Evolutionary conservation across 2,329 filamentous ascomycete genomes (phyloP), one percentile per base, ranked within the genome.

Genomic region (Fusarium sterilihyphosum): DNA sequence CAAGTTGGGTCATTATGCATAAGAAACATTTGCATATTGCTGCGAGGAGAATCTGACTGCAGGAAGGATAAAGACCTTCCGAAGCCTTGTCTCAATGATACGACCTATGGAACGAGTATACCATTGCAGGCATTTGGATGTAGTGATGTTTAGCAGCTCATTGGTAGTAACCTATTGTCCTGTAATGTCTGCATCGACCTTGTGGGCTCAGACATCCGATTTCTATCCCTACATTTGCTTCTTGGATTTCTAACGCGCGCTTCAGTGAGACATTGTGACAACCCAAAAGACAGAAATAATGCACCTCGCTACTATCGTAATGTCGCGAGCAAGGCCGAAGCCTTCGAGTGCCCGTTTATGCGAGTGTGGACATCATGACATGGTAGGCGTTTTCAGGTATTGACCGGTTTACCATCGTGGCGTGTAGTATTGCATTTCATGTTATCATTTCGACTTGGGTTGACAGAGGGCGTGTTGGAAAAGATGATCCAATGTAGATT

Each of bases 381-480:
- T 69, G 31, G 43, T 31, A 16, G 33, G 33, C 22, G 54, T 37
- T 20, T 40, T 52, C 37, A 26, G n/a, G 33, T 14, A 18, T 31
- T 56, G 18, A 38, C 31, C 35, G 33, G 47, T 40, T 22, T 14
- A 33, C n/a, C 58, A 44, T 61, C 41, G 66, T 67, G 70, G 61
- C 57, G 70, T 63, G 17, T 52, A 26, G 24, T 14, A 54, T 50
- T 73, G 35, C 57, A 58, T 67, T 16, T 31, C 29, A 47, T 72
- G 11, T 20, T 50, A n/a, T 46, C 17, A 53, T 49, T 18, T 11
- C 31, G 35, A 16, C 26, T 50, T 35, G 20, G 12, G 4, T 6
- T 29, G 6, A 17, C 35, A 17, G 40, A 44, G 43, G 46, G 49
- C 29, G 38, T 59, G 35, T 14, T 24, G 20, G 35, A 53, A 31